phyloP scores from a whole-genome alignment of 2,329 filamentous ascomycete genomes.

The Cordyceps pruinosa region DNA sequence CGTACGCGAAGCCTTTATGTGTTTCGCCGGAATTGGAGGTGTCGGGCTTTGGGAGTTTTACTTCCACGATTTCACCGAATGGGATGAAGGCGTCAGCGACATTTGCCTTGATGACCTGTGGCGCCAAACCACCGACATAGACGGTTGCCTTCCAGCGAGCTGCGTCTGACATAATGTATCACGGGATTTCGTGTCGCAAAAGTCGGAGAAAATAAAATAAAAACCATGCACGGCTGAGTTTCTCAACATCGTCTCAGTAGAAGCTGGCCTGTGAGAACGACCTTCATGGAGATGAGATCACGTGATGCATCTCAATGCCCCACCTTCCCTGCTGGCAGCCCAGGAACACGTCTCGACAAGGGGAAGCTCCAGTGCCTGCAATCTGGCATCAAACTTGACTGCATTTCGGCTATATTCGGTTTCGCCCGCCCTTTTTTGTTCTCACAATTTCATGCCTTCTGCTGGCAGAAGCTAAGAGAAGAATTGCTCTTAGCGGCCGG shows the following conservation, averaged over 20 bases:
- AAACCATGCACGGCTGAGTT: not conserved
- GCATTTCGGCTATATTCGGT: slow-evolving; percentile 5
- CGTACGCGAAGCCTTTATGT: slow-evolving; percentile 92
- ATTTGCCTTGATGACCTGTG: slow-evolving; percentile 65
- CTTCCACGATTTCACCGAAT: slow-evolving; percentile 90
- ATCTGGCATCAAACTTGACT: slow-evolving; percentile 38
- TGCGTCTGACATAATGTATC: slow-evolving; percentile 65
- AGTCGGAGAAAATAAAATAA: not conserved
- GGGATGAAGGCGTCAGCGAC: slow-evolving; percentile 90
- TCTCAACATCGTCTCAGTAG: not conserved
- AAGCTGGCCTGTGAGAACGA: not conserved
- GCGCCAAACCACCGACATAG: slow-evolving; percentile 83
- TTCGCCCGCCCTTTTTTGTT: slow-evolving; percentile 12
- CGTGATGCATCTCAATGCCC: slow-evolving; percentile 18
- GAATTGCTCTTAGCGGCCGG: slow-evolving; percentile 17
- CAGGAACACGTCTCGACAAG: slow-evolving; percentile 13
- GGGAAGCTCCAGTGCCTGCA: slow-evolving; percentile 32
- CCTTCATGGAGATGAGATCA: slow-evolving; percentile 16
- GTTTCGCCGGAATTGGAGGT: slow-evolving; percentile 67
- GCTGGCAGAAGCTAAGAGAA: slow-evolving; percentile 25
- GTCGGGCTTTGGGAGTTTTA: slow-evolving; percentile 84
- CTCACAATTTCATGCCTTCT: slow-evolving; percentile 19
- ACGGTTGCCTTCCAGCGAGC: slow-evolving; percentile 84
- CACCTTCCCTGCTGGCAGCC: not conserved
- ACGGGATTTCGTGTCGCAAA: not conserved